A percentile compares a stretch with the other conserved stretches of the same genome.
phyloP scores from a whole-genome alignment of 495 filamentous ascomycete species.

The Podospora australis region DNA sequence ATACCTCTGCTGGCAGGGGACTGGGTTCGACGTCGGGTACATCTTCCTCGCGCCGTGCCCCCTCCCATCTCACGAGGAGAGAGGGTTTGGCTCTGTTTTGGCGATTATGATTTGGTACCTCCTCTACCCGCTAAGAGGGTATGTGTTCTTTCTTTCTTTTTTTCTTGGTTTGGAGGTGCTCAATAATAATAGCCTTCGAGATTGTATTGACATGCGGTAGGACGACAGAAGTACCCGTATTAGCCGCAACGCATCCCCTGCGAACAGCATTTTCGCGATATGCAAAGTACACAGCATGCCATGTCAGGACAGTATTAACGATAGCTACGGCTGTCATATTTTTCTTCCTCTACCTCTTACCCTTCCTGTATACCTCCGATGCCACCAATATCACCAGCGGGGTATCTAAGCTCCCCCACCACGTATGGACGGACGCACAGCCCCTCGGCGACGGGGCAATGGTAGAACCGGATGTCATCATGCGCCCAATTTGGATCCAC shows the following conservation, averaged over 20 bases:
- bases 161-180: not conserved
- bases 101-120: constrained; percentile 53
- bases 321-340: constrained; percentile 57
- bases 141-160: constrained; percentile 20
- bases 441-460: constrained; percentile 38
- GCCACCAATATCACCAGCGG: constrained; percentile 52
- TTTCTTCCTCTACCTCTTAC: constrained; percentile 57
- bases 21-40: not conserved
- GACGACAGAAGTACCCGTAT: constrained; percentile 56
- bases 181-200: no score
- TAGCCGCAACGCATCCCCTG: constrained; percentile 53
- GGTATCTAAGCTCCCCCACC: constrained; percentile 58
- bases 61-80: not conserved
- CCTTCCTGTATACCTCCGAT: constrained; percentile 60
- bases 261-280: constrained; percentile 54
- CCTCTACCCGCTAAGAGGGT: constrained; percentile 59
- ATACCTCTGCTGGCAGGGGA: not conserved
- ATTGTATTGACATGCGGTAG: constrained; percentile 24
- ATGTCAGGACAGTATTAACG: constrained; percentile 59
- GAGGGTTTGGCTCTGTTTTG: no score
- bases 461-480: constrained; percentile 45
- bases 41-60: not conserved
- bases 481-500: constrained; percentile 54
- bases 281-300: constrained; percentile 56
- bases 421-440: constrained; percentile 70